phyloP scores from a whole-genome alignment of 2,329 filamentous ascomycete species.

The Cytospora mali region DNA sequence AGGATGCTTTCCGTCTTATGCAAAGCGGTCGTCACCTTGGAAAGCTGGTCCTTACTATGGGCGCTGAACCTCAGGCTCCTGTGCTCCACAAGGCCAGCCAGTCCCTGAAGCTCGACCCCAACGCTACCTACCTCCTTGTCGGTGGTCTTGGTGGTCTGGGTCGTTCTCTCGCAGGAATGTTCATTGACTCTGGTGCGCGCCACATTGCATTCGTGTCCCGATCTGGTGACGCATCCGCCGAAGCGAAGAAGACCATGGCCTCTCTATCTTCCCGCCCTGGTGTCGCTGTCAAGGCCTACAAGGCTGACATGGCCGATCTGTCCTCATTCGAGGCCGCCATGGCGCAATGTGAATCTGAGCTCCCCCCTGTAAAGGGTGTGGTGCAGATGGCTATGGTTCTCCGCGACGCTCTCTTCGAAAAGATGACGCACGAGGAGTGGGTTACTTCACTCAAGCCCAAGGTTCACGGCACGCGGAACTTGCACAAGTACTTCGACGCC shows the following conservation, averaged over 20 bases:
- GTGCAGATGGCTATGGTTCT: conserved; percentile 24
- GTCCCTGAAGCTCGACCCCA: background rate
- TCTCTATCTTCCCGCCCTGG: background rate
- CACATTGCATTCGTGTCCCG: conserved; percentile 18
- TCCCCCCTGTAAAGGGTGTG: conserved; percentile 12
- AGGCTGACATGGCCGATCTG: background rate
- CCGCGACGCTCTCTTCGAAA: conserved; percentile 5
- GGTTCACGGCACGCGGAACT: conserved; percentile 1
- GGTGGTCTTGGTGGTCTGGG: conserved; percentile 18
- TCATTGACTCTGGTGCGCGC: conserved; percentile 10
- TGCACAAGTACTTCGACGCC: background rate
- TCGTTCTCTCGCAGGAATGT: background rate
- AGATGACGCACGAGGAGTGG: conserved; percentile 2
- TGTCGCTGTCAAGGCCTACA: background rate
- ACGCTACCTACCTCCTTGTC: conserved; percentile 4
- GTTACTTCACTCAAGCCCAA: background rate
- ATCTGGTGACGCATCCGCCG: background rate
- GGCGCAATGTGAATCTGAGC: background rate
- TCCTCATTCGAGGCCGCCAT: background rate
- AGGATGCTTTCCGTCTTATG: conserved; percentile 25
- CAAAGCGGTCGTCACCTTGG: conserved; percentile 4
- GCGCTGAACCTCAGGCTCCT: conserved; percentile 15
- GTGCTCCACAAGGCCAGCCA: conserved; percentile 14
- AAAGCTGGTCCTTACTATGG: conserved; percentile 11
- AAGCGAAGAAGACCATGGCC: background rate